A percentile compares a stretch with the other conserved stretches of the same genome.
phyloP scores from a whole-genome alignment of 1,139 yeast genomes.

The Meyerozyma athensensis region DNA sequence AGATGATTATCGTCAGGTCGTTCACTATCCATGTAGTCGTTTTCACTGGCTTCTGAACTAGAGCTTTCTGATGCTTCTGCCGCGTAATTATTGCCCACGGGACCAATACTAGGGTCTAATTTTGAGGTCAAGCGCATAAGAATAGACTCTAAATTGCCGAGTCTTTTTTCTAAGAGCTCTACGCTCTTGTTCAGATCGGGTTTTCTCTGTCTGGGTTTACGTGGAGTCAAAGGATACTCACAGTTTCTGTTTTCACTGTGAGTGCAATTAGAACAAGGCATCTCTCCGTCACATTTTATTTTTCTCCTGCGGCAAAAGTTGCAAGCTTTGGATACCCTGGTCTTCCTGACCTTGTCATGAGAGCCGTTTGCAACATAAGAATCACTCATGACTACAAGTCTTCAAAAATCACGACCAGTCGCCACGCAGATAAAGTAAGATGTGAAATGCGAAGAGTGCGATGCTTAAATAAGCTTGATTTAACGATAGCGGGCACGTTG shows the following conservation, averaged over 20 bases:
- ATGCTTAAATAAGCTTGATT: no score
- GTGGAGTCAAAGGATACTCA: conserved; percentile 11
- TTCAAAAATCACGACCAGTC: no score
- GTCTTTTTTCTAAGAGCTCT: not conserved
- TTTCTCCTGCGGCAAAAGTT: conserved; percentile 23
- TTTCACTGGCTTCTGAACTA: not conserved
- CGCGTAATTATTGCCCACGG: no score
- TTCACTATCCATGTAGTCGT: not conserved
- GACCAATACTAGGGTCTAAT: not conserved
- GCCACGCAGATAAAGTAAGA: no score
- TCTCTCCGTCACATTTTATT: conserved; percentile 21
- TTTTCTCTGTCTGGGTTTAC: conserved; percentile 1
- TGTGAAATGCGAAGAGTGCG: no score
- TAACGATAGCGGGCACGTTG: no score
- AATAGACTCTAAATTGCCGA: not conserved
- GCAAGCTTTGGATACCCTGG: conserved; percentile 20
- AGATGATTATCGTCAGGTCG: not conserved
- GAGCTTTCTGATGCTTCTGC: no score
- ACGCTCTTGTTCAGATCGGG: not conserved
- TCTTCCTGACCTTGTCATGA: conserved; percentile 1
- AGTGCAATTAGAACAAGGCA: conserved; percentile 21
- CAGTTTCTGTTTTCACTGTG: conserved; percentile 22
- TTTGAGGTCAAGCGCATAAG: not conserved
- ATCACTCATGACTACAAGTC: no score
- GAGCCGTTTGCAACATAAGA: no score